Conservation (phyloP, 768 basidiomycete species). For the Chalciporus piperatus region DNA sequence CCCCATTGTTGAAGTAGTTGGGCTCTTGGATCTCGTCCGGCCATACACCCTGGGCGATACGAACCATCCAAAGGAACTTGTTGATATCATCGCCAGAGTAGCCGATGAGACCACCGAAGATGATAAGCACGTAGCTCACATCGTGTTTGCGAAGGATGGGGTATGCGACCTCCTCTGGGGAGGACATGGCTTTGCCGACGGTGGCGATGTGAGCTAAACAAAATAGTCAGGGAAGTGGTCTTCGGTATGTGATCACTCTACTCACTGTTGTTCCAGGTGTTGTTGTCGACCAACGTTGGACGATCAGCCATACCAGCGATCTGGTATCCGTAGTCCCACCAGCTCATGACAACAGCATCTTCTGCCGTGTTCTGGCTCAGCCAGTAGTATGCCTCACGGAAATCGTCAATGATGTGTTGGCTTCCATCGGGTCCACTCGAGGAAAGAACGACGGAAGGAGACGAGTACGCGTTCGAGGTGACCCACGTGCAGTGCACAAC, state of each 20-base stretch:
- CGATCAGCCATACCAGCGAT: conserved; percentile 99
- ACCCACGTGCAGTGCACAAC: conserved; percentile 98
- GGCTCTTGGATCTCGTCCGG: conserved; percentile 96
- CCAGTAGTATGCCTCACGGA: conserved; percentile 99
- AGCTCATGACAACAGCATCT: conserved; percentile 94
- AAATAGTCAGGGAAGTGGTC: conserved; percentile 4
- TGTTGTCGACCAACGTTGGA: conserved; percentile 95
- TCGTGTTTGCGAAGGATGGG: conserved; percentile 97
- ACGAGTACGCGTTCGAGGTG: conserved; percentile 92
- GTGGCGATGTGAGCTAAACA: conserved; percentile 90
- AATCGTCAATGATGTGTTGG: conserved; percentile 96
- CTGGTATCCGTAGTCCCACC: conserved; percentile 99
- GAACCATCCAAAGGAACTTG: conserved; percentile 99
- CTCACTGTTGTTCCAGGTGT: conserved; percentile 99
- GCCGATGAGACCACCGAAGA: conserved; percentile 94
- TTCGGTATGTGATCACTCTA: conserved; percentile 11
- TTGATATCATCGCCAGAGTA: conserved; percentile 99
- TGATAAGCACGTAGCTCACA: conserved; percentile 94
- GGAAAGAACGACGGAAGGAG: conserved; percentile 93
- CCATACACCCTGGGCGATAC: conserved; percentile 94
- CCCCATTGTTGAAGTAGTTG: conserved; percentile 92
- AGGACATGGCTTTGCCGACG: conserved; percentile 98
- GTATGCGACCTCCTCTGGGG: conserved; percentile 91
- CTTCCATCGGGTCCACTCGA: conserved; percentile 78
- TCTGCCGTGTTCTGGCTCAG: conserved; percentile 90